Base-by-base conservation (phyloP, 2,329 filamentous ascomycete species). In the Fusarium equiseti region DNA sequence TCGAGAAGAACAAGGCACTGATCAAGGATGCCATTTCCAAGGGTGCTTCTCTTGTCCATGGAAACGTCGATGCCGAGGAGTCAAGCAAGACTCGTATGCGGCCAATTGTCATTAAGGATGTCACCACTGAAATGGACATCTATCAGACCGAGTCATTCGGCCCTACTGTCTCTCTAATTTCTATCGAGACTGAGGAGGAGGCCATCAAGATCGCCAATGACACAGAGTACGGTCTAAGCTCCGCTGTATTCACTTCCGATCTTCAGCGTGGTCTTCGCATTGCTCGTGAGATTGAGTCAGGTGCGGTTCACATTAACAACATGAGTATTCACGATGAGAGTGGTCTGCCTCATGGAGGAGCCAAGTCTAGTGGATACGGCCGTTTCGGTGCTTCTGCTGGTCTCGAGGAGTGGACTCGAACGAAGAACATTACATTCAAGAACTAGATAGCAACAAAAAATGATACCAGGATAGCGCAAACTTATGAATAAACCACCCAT, bases 91-190 rank as follows among this genome's bases (percentile, higher is more conserved):
- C 80, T 43, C 79, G 79, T 50, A 83, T 93, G 83, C 85, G 87
- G 2, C 91, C 92, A 6, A 82, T 93, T 59, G 86, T 95, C 59
- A 81, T 97, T 1, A 87, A 88, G 29, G 87, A 87, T 63, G 89
- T 95, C 38, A 79, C 77, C 4, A n/a, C 73, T 2, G 78, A 79
- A 1, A 96, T 95, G 93, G 90, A 93, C 59, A 81, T 97, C 18
- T 95, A 91, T 80, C 82, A 87, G 71, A 90, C 87, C 2, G 93
- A 97, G 80, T 91, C 88, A 2, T 97, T 97, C 74, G 93, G 92
- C 0, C 93, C 94, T 1, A 89, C 88, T 0, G 91, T 94, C 2
- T 89, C 89, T 18, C 76, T 96, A 22, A 87, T 91, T 16, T 83
- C 87, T 24, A 85, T 95, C 27, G 84, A 89, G n/a, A 84, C 81